Percentiles rank a stretch among this genome's conserved stretches.
phyloP scores from a whole-genome alignment of 2,329 filamentous ascomycete species.

The Chaetomium globosum region DNA sequence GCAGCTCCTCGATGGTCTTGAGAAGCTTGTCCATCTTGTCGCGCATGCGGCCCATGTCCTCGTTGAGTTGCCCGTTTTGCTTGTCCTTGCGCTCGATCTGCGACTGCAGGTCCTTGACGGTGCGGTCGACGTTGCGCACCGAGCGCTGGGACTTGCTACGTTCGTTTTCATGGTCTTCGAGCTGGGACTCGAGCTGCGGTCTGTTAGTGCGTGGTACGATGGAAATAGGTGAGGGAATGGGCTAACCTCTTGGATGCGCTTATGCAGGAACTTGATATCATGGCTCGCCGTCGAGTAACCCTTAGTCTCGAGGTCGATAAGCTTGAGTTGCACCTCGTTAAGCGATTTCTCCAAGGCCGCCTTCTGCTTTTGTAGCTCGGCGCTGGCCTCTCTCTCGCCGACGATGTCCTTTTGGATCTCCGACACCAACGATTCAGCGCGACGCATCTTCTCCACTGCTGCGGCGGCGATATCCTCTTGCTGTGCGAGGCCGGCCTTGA shows the following conservation, averaged over 20 bases:
- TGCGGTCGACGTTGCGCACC: constrained; percentile 88
- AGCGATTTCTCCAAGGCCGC: constrained; percentile 83
- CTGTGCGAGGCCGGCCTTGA: constrained; percentile 85
- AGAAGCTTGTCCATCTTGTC: constrained; percentile 91
- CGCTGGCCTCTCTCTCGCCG: constrained; percentile 78
- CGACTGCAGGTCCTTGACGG: constrained; percentile 86
- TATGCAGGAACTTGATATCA: constrained; percentile 92
- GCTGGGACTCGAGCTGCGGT: constrained; percentile 77
- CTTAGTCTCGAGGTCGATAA: constrained; percentile 95
- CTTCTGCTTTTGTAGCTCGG: constrained; percentile 86
- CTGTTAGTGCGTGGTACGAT: constrained; percentile 24
- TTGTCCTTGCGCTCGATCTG: constrained; percentile 95
- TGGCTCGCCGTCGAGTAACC: constrained; percentile 92
- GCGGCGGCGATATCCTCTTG: constrained; percentile 91
- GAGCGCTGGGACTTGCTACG: constrained; percentile 81
- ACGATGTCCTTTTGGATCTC: constrained; percentile 94
- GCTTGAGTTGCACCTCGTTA: constrained; percentile 84
- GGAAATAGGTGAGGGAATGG: constrained; percentile 11
- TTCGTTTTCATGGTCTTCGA: constrained; percentile 79
- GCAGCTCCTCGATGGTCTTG: constrained; percentile 88
- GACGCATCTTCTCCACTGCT: constrained; percentile 94
- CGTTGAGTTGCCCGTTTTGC: constrained; percentile 74
- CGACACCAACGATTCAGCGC: constrained; percentile 80
- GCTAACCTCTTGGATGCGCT: constrained; percentile 87
- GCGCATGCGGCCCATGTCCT: constrained; percentile 81